Percentiles rank a stretch among this genome's conserved stretches.
These are phyloP conservation scores for Pichia cabralensis DNA, from an alignment of 805 yeast species.

Conservation along the genomic window DNA sequence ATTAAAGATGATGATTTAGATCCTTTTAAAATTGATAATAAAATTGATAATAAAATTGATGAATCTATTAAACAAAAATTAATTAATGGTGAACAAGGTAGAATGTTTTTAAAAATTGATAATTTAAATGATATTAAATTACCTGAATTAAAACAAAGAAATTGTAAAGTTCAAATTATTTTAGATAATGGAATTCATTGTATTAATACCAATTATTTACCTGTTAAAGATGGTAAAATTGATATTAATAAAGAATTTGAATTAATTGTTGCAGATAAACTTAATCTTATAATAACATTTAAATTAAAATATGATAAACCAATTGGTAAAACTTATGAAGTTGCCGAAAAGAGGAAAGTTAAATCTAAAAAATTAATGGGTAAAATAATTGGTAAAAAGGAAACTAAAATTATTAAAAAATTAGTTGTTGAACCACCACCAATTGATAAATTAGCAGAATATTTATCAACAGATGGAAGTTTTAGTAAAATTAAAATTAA, in stretches of 20 bases:
- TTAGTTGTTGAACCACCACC: constrained; percentile 40
- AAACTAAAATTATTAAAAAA: constrained; percentile 37
- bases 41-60: background rate
- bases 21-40: background rate
- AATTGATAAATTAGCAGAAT: constrained; percentile 48
- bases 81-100: constrained; percentile 33
- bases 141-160: constrained; percentile 34
- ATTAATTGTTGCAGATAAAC: constrained; percentile 47
- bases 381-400: constrained; percentile 25
- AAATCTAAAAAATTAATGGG: constrained; percentile 26
- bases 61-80: constrained; percentile 4
- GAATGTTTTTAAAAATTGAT: constrained; percentile 41
- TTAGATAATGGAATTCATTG: constrained; percentile 80
- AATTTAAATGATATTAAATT: constrained; percentile 37
- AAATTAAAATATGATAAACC: constrained; percentile 52
- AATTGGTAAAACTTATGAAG: constrained; percentile 44
- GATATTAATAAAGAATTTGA: constrained; percentile 69
- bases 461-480: constrained; percentile 80
- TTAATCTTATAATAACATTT: constrained; percentile 63
- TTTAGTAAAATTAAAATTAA: constrained; percentile 70
- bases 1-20: background rate
- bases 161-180: constrained; percentile 41
- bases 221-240: constrained; percentile 17
- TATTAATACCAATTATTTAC: constrained; percentile 44
- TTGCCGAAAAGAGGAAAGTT: constrained; percentile 34